Evolutionary conservation across 768 basidiomycete species (phyloP).

Genomic region (Lactarius evosmus): DNA sequence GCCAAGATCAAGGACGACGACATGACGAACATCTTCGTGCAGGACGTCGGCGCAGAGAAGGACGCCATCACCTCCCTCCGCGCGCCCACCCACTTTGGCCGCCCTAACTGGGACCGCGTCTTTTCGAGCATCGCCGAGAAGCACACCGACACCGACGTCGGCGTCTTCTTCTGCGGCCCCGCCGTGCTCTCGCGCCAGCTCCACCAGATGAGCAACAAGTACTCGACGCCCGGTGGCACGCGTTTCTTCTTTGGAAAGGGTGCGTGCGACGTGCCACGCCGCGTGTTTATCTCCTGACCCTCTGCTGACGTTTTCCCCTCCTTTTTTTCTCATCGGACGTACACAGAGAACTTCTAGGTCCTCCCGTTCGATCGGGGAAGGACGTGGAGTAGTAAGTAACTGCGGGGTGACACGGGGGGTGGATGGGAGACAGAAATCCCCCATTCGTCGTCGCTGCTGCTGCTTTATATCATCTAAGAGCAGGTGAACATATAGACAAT

Average conservation of each 20-base stretch:
- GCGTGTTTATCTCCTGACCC: neutral
- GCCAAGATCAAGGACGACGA: conserved; percentile 90
- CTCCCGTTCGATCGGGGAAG: neutral
- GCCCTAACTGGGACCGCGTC: conserved; percentile 82
- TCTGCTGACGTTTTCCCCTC: neutral
- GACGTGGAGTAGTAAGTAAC: neutral
- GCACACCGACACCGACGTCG: conserved; percentile 86
- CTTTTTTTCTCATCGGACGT: neutral
- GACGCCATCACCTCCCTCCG: conserved; percentile 88
- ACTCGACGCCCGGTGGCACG: conserved; percentile 72
- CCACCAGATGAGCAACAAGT: conserved; percentile 81
- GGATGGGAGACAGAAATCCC: neutral
- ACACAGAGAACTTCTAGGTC: conserved; percentile 12
- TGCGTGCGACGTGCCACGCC: conserved; percentile 35
- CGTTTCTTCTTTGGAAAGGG: conserved; percentile 92
- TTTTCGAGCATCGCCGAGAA: conserved; percentile 73
- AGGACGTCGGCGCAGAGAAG: conserved; percentile 90
- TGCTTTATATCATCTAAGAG: neutral
- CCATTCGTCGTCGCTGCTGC: neutral
- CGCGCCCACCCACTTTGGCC: conserved; percentile 89
- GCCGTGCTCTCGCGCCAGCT: conserved; percentile 63
- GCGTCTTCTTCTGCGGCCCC: conserved; percentile 93
- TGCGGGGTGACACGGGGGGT: neutral
- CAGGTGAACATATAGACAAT: neutral
- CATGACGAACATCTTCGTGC: conserved; percentile 88